These are phyloP conservation scores for Penicillium paxilli DNA, from an alignment of 495 filamentous ascomycete genomes.

Conservation along the genomic window DNA sequence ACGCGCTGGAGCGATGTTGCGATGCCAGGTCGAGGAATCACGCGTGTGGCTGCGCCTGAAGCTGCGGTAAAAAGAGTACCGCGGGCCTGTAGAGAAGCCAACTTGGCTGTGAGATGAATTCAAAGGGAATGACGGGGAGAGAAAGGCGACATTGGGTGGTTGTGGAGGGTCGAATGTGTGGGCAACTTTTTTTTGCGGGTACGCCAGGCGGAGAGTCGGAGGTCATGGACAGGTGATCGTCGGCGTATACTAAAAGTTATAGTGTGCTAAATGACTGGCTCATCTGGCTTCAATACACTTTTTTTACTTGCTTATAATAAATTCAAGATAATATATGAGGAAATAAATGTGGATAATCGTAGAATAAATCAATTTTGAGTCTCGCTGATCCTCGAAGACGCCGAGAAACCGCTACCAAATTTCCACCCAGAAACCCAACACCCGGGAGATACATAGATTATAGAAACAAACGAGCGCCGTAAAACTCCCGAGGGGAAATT, in stretches of 20 bases:
- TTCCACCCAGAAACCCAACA: slow-evolving; percentile 26
- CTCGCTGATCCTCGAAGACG: slow-evolving; percentile 23
- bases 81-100: slow-evolving; percentile 42
- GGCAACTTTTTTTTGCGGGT: background rate
- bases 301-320: no score
- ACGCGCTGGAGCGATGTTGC: slow-evolving; percentile 2
- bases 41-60: slow-evolving; percentile 25
- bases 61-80: slow-evolving; percentile 32
- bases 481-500: slow-evolving; percentile 22
- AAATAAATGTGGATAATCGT: no score
- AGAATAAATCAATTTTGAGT: slow-evolving; percentile 20
- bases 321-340: no score
- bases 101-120: slow-evolving; percentile 27
- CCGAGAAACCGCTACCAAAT: slow-evolving; percentile 24
- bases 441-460: slow-evolving; percentile 17
- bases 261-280: no score
- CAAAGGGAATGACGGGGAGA: background rate
- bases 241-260: no score
- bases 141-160: background rate
- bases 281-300: no score
- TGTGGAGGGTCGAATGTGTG: background rate
- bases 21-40: slow-evolving; percentile 5
- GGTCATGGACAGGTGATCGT: no score
- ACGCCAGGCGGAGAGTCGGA: no score
- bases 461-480: slow-evolving; percentile 20